Percentiles rank a stretch among this genome's conserved stretches.
phyloP scores from a whole-genome alignment of 2,329 filamentous ascomycete genomes.

The Phoma sp. region DNA sequence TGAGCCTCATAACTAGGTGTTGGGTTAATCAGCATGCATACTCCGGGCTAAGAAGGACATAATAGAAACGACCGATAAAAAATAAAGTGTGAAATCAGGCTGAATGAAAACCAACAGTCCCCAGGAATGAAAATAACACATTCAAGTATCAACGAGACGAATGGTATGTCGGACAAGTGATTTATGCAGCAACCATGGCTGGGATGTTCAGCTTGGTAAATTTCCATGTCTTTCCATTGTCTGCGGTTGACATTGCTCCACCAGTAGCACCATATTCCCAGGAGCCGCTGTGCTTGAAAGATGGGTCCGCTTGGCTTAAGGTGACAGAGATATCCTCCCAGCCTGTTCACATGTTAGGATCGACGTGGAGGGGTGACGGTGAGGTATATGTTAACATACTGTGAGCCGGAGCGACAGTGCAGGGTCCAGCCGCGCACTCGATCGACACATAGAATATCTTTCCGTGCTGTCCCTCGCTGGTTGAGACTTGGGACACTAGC shows the following conservation, averaged over 20 bases:
- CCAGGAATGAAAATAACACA: no score
- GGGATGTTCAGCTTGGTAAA: conserved; percentile 18
- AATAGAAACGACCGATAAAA: no score
- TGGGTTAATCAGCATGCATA: no score
- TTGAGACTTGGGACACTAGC: conserved; percentile 29
- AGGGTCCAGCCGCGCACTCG: conserved; percentile 28
- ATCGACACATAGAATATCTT: conserved; percentile 33
- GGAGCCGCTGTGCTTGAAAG: conserved; percentile 20
- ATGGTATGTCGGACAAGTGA: no score
- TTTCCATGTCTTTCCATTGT: conserved; percentile 30
- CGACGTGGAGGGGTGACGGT: no score
- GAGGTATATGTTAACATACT: conserved; percentile 21
- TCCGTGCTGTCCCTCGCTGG: conserved; percentile 32
- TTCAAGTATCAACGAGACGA: not conserved
- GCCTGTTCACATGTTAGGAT: conserved; percentile 11
- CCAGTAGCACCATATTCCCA: conserved; percentile 26
- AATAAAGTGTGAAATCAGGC: no score
- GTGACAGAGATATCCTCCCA: conserved; percentile 28
- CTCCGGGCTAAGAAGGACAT: no score
- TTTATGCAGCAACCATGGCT: not conserved
- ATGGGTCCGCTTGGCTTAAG: conserved; percentile 22
- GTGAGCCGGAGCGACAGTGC: conserved; percentile 27
- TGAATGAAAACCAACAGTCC: no score
- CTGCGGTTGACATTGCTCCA: conserved; percentile 27
- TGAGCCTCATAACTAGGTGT: not conserved